phyloP scores from a whole-genome alignment of 495 filamentous ascomycete species.

The Terfezia boudieri region DNA sequence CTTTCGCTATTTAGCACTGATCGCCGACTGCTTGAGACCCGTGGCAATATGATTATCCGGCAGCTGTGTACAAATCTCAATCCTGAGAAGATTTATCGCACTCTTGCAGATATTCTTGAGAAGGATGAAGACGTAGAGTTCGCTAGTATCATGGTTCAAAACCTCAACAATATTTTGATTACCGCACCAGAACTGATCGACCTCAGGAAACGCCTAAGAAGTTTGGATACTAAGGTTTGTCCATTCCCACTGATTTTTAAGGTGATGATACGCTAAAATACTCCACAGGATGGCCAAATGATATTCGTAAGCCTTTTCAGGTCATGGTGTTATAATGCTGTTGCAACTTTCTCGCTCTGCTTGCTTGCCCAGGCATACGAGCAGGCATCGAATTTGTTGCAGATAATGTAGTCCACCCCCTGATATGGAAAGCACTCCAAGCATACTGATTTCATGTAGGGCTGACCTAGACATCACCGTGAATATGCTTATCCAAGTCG shows the following conservation, averaged over 20 bases:
- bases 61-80: conserved; percentile 84
- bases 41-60: conserved; percentile 89
- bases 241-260: no score
- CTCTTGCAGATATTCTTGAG: conserved; percentile 86
- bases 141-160: conserved; percentile 98
- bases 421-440: conserved; percentile 18
- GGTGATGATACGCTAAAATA: background rate
- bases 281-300: conserved; percentile 57
- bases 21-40: conserved; percentile 65
- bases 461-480: conserved; percentile 98
- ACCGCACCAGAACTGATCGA: conserved; percentile 89
- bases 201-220: conserved; percentile 69
- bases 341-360: conserved; percentile 91
- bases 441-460: conserved; percentile 27
- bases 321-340: conserved; percentile 97
- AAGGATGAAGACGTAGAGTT: conserved; percentile 98
- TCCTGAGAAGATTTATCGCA: conserved; percentile 88
- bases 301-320: conserved; percentile 89
- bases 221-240: conserved; percentile 59
- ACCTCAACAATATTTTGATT: conserved; percentile 96
- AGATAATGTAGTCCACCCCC: conserved; percentile 54
- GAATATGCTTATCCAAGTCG: conserved; percentile 95
- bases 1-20: conserved; percentile 91
- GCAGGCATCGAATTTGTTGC: conserved; percentile 87
- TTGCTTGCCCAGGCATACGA: conserved; percentile 95